Base-by-base conservation (phyloP, 148 eudicot species). In the Nepenthes mirabilis region DNA sequence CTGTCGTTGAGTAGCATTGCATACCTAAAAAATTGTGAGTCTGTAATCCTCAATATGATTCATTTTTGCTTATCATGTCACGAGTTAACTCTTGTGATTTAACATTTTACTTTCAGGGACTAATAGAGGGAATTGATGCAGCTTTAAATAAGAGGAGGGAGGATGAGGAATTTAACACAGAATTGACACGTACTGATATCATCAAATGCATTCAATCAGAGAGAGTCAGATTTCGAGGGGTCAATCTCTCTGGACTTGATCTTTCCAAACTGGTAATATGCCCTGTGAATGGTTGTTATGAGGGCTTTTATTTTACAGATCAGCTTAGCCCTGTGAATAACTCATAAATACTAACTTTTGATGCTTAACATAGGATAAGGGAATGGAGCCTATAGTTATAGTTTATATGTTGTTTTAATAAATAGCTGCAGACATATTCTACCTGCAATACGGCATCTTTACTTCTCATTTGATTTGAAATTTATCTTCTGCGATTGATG, bases 141-240 rank as follows among this genome's bases (percentile, higher is more conserved):
- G 68, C 74, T 68, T 58, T 83, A 50, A 74, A 70, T 65, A 83
- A 79, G 77, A 83, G 66, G 71, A 91, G 79, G 67, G 97, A 91
- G 50, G 80, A 67, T 36, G 90, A 81, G 63, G 90, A 76, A 56
- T 60, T 72, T 67, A 79, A 64, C 56, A 75, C 82, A 71, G 97
- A 91, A 59, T 67, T 91, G 70, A 87, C 93, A 37, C 91, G 95
- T 40, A 81, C 66, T 61, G 95, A 91, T 68, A 85, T 91, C 55
- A 87, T 91, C 65, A 91, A 83, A 72, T 91, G 93, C 84, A 85
- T 81, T 73, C 97, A 91, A 40, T 87, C 90, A 13, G 85, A 91
- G 58, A 87, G 68, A 72, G 93, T 87, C 68, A 84, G 82, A 72
- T 78, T 91, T 63, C 85, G 95, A 71, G 97, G 95, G 57, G 74